These are phyloP conservation scores for Flammula alnicola DNA, from an alignment of 1,284 basidiomycete genomes.

Conservation along the genomic window DNA sequence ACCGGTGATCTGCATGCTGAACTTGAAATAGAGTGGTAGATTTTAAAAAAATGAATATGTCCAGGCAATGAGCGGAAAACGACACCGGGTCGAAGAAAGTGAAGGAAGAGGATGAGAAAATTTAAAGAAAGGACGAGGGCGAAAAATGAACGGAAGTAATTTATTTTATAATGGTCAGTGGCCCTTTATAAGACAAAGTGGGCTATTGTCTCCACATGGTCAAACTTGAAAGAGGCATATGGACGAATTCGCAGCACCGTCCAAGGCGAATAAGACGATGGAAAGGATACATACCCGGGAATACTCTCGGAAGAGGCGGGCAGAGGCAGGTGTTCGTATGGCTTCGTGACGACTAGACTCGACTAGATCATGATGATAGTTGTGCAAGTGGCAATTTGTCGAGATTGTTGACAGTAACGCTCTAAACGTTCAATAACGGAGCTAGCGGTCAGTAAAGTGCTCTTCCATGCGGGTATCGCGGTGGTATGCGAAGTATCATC, in stretches of 20 bases:
- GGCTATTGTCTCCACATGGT: background rate
- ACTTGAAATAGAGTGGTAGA: conserved; percentile 1
- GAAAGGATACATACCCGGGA: background rate
- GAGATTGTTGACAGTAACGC: too few relatives aligned
- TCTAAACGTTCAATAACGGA: too few relatives aligned
- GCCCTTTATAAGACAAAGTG: conserved; percentile 1
- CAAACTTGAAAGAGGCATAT: too few relatives aligned
- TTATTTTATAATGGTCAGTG: too few relatives aligned
- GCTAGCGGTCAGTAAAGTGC: too few relatives aligned
- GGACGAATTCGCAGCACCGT: too few relatives aligned
- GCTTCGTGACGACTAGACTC: too few relatives aligned
- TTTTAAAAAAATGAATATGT: conserved; percentile 23
- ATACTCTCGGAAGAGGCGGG: background rate
- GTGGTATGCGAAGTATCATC: background rate
- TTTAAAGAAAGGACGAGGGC: too few relatives aligned
- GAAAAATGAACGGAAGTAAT: background rate
- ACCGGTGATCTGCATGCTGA: conserved; percentile 34
- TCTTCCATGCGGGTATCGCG: background rate
- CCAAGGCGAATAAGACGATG: too few relatives aligned
- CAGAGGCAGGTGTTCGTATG: too few relatives aligned
- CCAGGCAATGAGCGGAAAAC: conserved; percentile 24
- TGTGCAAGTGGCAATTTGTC: too few relatives aligned
- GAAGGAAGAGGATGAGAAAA: conserved; percentile 1
- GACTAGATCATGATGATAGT: background rate
- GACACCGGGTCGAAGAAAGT: conserved; percentile 38